Conservation (phyloP, 306 rosid genomes). For the Boehmeria nivea region DNA sequence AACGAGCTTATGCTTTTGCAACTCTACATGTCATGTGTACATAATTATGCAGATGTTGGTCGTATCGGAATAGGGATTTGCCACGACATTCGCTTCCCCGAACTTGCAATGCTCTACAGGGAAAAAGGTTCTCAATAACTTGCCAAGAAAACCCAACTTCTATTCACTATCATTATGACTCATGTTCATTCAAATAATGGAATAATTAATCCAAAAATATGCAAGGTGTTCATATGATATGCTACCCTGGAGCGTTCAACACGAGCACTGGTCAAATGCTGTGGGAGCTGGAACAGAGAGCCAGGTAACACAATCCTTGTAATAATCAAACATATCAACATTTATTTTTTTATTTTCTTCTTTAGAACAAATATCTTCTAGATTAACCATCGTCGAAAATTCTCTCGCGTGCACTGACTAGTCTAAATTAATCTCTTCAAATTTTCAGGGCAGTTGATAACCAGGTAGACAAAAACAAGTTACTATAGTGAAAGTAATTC, state of each 20-base stretch:
- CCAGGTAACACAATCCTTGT: slow-evolving; percentile 6
- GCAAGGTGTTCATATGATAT: slow-evolving; percentile 25
- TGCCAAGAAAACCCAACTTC: background rate
- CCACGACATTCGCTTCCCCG: slow-evolving; percentile 30
- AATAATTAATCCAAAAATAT: background rate
- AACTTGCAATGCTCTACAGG: slow-evolving; percentile 25
- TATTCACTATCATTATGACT: background rate
- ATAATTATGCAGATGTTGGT: slow-evolving; percentile 36
- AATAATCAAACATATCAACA: no score
- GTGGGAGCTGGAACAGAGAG: slow-evolving; percentile 32
- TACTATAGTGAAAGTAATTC: no score
- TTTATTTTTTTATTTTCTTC: no score
- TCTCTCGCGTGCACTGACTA: no score
- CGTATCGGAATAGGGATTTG: slow-evolving; percentile 32
- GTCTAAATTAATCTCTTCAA: background rate
- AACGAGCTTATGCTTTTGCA: no score
- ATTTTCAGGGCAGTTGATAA: slow-evolving; percentile 30
- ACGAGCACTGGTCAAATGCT: slow-evolving; percentile 24
- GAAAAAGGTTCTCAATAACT: slow-evolving; percentile 15
- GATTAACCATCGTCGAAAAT: no score
- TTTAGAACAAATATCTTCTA: no score
- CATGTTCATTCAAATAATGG: background rate
- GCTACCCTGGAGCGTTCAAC: slow-evolving; percentile 35
- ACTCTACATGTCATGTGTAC: no score
- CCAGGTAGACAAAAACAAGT: slow-evolving; percentile 16